Conservation (phyloP, 805 yeast genomes). For the Torulaspora quercuum region DNA sequence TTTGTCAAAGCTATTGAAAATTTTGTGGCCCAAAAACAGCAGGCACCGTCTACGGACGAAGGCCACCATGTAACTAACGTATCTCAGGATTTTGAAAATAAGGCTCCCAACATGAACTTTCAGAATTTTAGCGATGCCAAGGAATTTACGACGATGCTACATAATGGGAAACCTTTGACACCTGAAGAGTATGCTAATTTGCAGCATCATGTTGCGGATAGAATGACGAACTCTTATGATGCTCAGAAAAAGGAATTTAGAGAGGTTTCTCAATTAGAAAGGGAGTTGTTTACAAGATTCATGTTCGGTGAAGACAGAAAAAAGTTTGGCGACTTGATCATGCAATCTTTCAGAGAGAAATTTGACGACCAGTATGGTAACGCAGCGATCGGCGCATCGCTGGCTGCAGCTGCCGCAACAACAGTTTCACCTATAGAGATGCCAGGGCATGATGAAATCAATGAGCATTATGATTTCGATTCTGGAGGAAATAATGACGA, state of each 20-base stretch:
- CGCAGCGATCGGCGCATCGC: constrained; percentile 24
- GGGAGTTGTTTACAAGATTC: constrained; percentile 33
- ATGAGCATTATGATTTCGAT: constrained; percentile 30
- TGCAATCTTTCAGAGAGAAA: constrained; percentile 31
- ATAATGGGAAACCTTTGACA: constrained; percentile 32
- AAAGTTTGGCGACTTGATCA: constrained; percentile 29
- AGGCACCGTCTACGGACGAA: constrained; percentile 3
- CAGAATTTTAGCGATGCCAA: constrained; percentile 24
- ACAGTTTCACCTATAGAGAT: constrained; percentile 18
- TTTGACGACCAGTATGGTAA: constrained; percentile 25
- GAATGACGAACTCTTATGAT: constrained; percentile 34
- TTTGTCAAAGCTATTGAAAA: constrained; percentile 79
- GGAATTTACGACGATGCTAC: constrained; percentile 31
- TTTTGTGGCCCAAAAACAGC: constrained; percentile 49
- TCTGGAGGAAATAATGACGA: constrained; percentile 29
- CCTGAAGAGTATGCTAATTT: constrained; percentile 32
- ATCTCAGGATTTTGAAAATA: constrained; percentile 1
- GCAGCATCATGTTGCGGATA: constrained; percentile 33
- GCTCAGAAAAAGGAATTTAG: constrained; percentile 27
- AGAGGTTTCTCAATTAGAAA: constrained; percentile 30
- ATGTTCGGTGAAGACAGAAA: constrained; percentile 33
- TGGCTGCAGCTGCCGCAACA: constrained; percentile 32
- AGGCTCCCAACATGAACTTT: constrained; percentile 9
- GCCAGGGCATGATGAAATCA: constrained; percentile 27
- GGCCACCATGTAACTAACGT: background rate